Percentiles rank a stretch among this genome's conserved stretches.
These are phyloP conservation scores for Coemansia sp. DNA, from an alignment of 192 early-diverging fungal species.

Conservation along the genomic window DNA sequence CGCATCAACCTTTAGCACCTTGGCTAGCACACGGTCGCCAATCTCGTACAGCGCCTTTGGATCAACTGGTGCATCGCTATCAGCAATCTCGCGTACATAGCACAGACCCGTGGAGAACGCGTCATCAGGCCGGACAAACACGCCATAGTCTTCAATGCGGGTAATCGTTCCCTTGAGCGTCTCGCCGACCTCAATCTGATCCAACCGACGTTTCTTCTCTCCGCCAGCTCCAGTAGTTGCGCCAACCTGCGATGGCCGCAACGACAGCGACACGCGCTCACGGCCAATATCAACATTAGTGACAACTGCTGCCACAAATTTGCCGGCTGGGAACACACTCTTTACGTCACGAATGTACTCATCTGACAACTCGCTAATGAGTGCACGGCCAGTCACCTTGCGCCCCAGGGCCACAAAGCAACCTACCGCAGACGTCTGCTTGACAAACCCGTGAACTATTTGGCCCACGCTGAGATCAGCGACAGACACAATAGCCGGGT, in stretches of 20 bases:
- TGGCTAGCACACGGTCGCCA: constrained; percentile 82
- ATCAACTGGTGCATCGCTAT: constrained; percentile 70
- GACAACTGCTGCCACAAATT: constrained; percentile 75
- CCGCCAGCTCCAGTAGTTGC: constrained; percentile 23
- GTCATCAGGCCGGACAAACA: constrained; percentile 81
- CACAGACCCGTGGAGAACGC: constrained; percentile 78
- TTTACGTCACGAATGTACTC: constrained; percentile 86
- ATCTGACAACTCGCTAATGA: constrained; percentile 85
- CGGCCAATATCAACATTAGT: constrained; percentile 59
- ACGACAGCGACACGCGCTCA: constrained; percentile 68
- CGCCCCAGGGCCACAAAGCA: constrained; percentile 73
- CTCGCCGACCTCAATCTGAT: constrained; percentile 68
- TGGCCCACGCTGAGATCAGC: constrained; percentile 63
- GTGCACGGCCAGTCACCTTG: constrained; percentile 68
- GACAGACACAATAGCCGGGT: constrained; percentile 57
- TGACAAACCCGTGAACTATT: constrained; percentile 72
- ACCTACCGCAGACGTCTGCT: constrained; percentile 67
- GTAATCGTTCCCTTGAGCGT: constrained; percentile 78
- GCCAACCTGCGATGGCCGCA: constrained; percentile 63
- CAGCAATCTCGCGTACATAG: constrained; percentile 81
- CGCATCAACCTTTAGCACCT: constrained; percentile 71
- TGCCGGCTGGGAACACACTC: constrained; percentile 65
- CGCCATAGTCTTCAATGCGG: constrained; percentile 71
- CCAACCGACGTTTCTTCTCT: constrained; percentile 48
- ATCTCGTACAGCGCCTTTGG: constrained; percentile 69